A percentile compares a stretch with the other conserved stretches of the same genome.
Conservation (phyloP, 768 basidiomycete species). For the Russula olivacea region DNA sequence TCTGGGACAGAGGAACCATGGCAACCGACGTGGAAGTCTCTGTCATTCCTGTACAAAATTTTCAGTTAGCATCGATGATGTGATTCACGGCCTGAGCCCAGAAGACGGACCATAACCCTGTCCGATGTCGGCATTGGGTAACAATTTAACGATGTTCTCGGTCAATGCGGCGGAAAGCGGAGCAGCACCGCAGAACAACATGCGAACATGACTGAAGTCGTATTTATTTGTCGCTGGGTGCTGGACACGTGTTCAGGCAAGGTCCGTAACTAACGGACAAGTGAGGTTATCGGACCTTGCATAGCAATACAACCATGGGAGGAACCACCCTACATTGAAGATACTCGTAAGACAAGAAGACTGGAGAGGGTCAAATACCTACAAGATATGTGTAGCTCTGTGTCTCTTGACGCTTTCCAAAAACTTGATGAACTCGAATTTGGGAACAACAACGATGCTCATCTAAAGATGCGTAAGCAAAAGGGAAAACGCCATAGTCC, state of each 20-base stretch:
- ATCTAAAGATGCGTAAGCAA: conserved; percentile 23
- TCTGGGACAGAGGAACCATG: conserved; percentile 44
- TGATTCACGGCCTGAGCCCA: not conserved
- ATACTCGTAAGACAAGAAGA: not conserved
- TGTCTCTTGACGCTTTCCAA: conserved; percentile 33
- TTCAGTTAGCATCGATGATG: not conserved
- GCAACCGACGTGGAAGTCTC: conserved; percentile 52
- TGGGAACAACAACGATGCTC: conserved; percentile 32
- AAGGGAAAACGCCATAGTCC: not conserved
- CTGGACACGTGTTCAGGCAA: conserved; percentile 13
- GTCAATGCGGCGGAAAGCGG: conserved; percentile 34
- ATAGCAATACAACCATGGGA: conserved; percentile 31
- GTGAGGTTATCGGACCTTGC: conserved; percentile 28
- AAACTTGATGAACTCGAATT: conserved; percentile 33
- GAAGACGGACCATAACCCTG: conserved; percentile 49
- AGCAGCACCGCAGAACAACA: conserved; percentile 33
- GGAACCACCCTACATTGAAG: conserved; percentile 27
- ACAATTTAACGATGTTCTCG: conserved; percentile 40
- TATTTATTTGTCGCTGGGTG: conserved; percentile 31
- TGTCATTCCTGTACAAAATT: conserved; percentile 52
- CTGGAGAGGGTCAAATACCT: not conserved
- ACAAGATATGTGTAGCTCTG: conserved; percentile 33
- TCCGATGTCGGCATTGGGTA: conserved; percentile 52
- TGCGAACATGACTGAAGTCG: conserved; percentile 29
- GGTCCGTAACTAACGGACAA: not conserved